Base-by-base conservation (phyloP, 2,329 filamentous ascomycete genomes). In the Chalaropsis thielavioides region DNA sequence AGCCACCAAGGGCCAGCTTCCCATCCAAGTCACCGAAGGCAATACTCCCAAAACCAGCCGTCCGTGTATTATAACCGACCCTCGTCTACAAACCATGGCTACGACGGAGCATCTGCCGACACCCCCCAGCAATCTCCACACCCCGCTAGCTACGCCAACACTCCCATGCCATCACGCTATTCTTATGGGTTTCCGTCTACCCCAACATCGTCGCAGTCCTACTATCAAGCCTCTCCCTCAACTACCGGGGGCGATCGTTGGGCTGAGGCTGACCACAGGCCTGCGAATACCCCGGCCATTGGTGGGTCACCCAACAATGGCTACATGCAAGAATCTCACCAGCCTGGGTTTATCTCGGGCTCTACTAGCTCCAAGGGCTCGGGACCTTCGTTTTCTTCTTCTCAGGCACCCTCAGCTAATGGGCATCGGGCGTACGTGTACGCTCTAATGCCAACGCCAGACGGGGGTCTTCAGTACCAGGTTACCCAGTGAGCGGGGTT, bases 381-480 rank as follows among this genome's bases (percentile, higher is more conserved):
- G 13, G 49, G 22, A 3, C 13, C 49, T 17, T 15, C 22, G 13
- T 17, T 22, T 17, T 15, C 22, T 31, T 15, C 22, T 31, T 31
- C 49, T 31, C 49, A 54, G 3, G 0, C 10, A 11, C 22, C 22
- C 1, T 54, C 49, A 5, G 3, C 49, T 4, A 60, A 24, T 5
- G 40, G 24, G 8, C 64, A 65, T 15, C 59, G 64, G 2, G 59
- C 64, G 11, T 62, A 31, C 24, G 64, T 65, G 8, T 65, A 65
- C 40, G 22, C 59, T 17, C 19, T 65, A 19, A 24, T 65, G 58
- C 58, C 58, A 8, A 65, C 43, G 15, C 22, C 56, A 22, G 56
- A 65, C 40, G 64, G 64, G 1, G 59, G 59, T n/a, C 19, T 62
- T 27, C 58, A 56, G 44, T 65, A 65, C 44, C 62, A 62, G 19